Evolutionary conservation across 192 early-diverging fungal genomes (phyloP), one percentile per base, ranked within the genome.

Genomic region (Linnemannia exigua): DNA sequence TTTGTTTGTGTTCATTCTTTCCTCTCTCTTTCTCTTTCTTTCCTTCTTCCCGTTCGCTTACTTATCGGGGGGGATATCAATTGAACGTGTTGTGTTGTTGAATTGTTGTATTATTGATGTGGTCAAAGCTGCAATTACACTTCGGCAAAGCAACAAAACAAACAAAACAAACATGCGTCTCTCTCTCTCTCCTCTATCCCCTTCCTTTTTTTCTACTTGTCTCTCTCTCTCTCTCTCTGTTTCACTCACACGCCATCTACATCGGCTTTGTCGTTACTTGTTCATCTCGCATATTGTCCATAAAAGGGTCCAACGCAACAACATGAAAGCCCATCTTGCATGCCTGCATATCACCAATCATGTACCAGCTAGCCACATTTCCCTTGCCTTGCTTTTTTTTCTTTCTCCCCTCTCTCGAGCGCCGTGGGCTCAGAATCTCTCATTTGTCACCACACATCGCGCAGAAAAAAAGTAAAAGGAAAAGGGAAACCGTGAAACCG

Each of bases 371-470:
- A 31, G 58, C 58, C 58, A 63, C 48, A 15, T 31, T 33, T 31
- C 58, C 28, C 28, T 31, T 63, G 0, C 28, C 3, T 63, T 12
- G 4, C 58, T 14, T 25, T 58, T 28, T 58, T 58, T 25, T 11
- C n/a, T 11, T 58, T 9, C 41, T 9, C 41, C 41, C 58, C 3
- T 31, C 54, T 33, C 58, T 16, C 28, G 14, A 63, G 11, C 3
- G 58, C 28, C 28, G 3, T 63, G 58, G 58, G 58, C 58, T 63
- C 58, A 63, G 28, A 33, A 63, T 63, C 58, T 63, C 58, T 31
- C 58, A 63, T 63, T 63, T 63, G 58, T 63, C 58, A 63, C 58
- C 58, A 63, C 48, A 50, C 28, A 63, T 63, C 28, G 28, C 58
- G 28, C 25, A 31, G 28, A 63, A 63, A 58, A 58, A 22, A 20